Evolutionary conservation across 371 early-diverging fungal genomes (phyloP).

Genomic region (Mycotypha africana): DNA sequence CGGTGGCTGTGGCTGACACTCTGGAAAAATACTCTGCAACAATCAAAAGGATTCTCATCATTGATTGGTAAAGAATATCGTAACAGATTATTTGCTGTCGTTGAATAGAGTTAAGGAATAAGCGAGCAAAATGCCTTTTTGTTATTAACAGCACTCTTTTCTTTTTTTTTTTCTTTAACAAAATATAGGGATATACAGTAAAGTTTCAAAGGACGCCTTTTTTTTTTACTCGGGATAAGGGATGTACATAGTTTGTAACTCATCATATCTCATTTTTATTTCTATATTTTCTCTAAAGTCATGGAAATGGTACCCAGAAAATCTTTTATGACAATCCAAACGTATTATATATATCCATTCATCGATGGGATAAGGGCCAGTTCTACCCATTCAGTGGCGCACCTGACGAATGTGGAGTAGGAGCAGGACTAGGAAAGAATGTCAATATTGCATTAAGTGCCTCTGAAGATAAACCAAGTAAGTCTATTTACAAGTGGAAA

Average conservation of each 20-base stretch:
- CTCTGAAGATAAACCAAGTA: conserved; percentile 49
- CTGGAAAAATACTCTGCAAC: conserved; percentile 41
- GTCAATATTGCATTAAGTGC: conserved; percentile 58
- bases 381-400: conserved; percentile 60
- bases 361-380: conserved; percentile 60
- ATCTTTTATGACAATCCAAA: conserved; percentile 62
- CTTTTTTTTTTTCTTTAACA: no score
- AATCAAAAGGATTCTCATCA: conserved; percentile 50
- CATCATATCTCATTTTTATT: neutral
- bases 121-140: no score
- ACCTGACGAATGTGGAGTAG: conserved; percentile 53
- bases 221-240: neutral
- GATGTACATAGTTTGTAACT: no score
- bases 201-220: conserved; percentile 11
- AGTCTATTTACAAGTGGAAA: neutral
- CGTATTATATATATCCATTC: conserved; percentile 61
- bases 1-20: conserved; percentile 53
- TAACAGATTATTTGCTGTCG: no score
- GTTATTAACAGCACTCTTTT: no score
- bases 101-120: no score
- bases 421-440: conserved; percentile 46
- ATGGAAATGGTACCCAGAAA: conserved; percentile 66
- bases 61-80: conserved; percentile 48
- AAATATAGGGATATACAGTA: conserved; percentile 62
- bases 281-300: conserved; percentile 19